Evolutionary conservation across 805 yeast species (phyloP).

Genomic region (Candida cerambycidarum): DNA sequence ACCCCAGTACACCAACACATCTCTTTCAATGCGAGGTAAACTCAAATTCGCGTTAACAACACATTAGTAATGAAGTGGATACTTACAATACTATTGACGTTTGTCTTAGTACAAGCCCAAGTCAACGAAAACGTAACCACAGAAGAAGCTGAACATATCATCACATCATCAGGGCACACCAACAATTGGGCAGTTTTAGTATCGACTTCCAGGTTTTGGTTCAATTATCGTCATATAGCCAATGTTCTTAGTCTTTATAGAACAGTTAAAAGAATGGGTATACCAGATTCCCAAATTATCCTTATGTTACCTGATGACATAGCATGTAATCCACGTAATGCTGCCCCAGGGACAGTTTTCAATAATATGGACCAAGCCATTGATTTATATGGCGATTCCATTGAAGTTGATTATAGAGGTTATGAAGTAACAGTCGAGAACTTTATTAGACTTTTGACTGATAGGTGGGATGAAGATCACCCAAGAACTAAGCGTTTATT

Average conservation of each 20-base stretch:
- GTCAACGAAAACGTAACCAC: background rate
- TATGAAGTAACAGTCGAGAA: constrained; percentile 98
- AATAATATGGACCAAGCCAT: constrained; percentile 89
- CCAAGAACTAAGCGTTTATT: constrained; percentile 88
- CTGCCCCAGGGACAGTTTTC: constrained; percentile 94
- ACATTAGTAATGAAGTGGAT: background rate
- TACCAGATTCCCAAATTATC: constrained; percentile 96
- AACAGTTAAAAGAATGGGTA: constrained; percentile 92
- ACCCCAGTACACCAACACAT: no score
- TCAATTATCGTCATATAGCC: constrained; percentile 97
- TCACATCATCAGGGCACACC: constrained; percentile 50
- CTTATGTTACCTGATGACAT: constrained; percentile 95
- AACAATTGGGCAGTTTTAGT: constrained; percentile 86
- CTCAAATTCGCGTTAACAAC: no score
- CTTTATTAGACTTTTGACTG: constrained; percentile 87
- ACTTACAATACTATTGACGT: background rate
- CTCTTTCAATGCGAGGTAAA: no score
- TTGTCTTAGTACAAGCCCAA: background rate
- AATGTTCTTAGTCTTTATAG: constrained; percentile 92
- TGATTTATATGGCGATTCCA: constrained; percentile 90
- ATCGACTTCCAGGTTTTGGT: constrained; percentile 97
- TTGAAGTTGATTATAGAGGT: constrained; percentile 96
- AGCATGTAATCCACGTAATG: constrained; percentile 94
- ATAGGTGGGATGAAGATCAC: constrained; percentile 92
- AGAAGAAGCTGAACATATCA: constrained; percentile 20